Conservation (phyloP, 495 filamentous ascomycete species). For the Penicillium coprophilum region DNA sequence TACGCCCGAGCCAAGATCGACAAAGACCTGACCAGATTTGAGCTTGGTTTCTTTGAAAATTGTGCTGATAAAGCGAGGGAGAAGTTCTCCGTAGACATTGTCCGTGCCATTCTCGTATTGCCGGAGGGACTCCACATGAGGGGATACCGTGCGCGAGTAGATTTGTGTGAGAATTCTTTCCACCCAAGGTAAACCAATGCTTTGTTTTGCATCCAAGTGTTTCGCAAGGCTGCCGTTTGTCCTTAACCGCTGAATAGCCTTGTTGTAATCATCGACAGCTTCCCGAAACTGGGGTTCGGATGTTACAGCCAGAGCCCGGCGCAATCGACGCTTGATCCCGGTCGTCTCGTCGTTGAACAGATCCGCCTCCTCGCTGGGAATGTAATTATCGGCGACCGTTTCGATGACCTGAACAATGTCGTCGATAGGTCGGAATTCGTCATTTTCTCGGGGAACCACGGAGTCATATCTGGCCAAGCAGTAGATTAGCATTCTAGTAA, state of each 20-base stretch:
- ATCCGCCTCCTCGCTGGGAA: constrained; percentile 62
- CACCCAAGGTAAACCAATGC: constrained; percentile 66
- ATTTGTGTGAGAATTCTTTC: constrained; percentile 83
- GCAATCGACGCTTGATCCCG: constrained; percentile 71
- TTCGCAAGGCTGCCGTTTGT: constrained; percentile 65
- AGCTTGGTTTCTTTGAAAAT: constrained; percentile 78
- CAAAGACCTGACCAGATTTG: constrained; percentile 77
- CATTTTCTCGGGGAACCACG: constrained; percentile 68
- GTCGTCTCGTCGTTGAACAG: constrained; percentile 69
- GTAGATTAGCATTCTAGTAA: constrained; percentile 10
- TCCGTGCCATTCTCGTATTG: constrained; percentile 84
- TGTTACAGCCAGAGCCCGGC: constrained; percentile 60
- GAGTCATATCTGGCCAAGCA: constrained; percentile 64
- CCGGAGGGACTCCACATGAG: constrained; percentile 73
- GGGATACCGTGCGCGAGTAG: constrained; percentile 89
- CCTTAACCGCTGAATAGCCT: constrained; percentile 56
- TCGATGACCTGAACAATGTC: constrained; percentile 83
- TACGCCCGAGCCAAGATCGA: constrained; percentile 92
- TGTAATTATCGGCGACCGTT: constrained; percentile 68
- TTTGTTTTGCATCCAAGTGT: constrained; percentile 63
- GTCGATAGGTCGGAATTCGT: constrained; percentile 78
- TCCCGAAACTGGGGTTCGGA: constrained; percentile 67
- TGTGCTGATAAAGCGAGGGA: constrained; percentile 76
- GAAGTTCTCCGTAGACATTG: constrained; percentile 91
- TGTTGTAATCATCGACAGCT: constrained; percentile 75